A percentile compares a stretch with the other conserved stretches of the same genome.
These are phyloP conservation scores for Ciborinia camelliae DNA, from an alignment of 2,329 filamentous ascomycete species.

Conservation along the genomic window DNA sequence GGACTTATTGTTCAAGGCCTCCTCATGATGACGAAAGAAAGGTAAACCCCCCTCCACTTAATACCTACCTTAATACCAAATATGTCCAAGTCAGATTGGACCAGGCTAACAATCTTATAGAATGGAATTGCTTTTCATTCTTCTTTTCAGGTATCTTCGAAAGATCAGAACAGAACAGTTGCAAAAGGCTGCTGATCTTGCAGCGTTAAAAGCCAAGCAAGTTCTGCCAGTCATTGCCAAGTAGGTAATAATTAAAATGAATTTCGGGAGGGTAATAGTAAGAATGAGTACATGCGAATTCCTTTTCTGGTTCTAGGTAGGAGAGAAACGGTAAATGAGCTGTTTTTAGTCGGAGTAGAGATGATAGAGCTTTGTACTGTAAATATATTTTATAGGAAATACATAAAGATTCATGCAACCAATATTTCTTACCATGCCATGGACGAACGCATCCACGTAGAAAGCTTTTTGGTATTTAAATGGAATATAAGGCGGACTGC, in stretches of 20 bases:
- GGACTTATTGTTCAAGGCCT: conserved; percentile 91
- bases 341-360: conserved; percentile 1
- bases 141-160: conserved; percentile 79
- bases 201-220: conserved; percentile 56
- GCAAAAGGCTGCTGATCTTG: conserved; percentile 60
- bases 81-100: not conserved
- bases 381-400: conserved; percentile 9
- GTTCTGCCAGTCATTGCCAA: conserved; percentile 33
- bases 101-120: conserved; percentile 42
- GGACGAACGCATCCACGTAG: not conserved
- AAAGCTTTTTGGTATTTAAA: not conserved
- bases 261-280: conserved; percentile 3
- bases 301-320: not conserved
- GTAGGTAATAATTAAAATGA: conserved; percentile 29
- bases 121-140: conserved; percentile 82
- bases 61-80: too few relatives aligned
- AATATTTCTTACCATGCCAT: not conserved
- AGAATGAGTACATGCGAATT: conserved; percentile 15
- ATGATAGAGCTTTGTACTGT: conserved; percentile 18
- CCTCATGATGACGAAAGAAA: conserved; percentile 98
- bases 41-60: conserved; percentile 49
- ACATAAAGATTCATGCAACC: not conserved
- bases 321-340: not conserved
- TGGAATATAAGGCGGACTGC: not conserved
- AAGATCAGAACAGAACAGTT: conserved; percentile 68